A percentile compares a stretch with the other conserved stretches of the same genome.
Evolutionary conservation across 2,329 filamentous ascomycete species (phyloP).

Genomic region (Sordariomycetes sp.): DNA sequence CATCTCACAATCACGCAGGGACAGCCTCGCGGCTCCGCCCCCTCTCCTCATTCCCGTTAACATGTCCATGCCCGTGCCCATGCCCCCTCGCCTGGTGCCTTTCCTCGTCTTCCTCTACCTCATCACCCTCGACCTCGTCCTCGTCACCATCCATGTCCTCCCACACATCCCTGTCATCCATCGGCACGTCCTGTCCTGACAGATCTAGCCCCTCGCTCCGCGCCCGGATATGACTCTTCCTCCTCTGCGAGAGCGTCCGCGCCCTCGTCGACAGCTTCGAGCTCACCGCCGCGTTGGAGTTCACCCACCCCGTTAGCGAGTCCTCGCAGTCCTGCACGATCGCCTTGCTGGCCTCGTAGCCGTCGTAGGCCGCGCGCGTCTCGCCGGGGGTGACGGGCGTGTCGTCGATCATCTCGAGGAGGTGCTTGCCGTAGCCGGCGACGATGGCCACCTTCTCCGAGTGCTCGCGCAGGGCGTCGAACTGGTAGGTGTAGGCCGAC

Average conservation of each 20-base stretch:
- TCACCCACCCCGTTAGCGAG: slow-evolving; percentile 92
- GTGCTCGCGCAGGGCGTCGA: slow-evolving; percentile 93
- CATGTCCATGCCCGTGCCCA: slow-evolving; percentile 29
- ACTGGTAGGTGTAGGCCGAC: slow-evolving; percentile 95
- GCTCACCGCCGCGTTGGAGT: slow-evolving; percentile 76
- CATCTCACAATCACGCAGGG: slow-evolving; percentile 23
- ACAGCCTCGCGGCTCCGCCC: slow-evolving; percentile 44
- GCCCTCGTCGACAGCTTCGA: slow-evolving; percentile 81
- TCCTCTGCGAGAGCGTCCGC: slow-evolving; percentile 77
- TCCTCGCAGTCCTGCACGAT: slow-evolving; percentile 99
- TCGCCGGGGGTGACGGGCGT: slow-evolving; percentile 95
- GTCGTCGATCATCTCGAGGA: slow-evolving; percentile 94
- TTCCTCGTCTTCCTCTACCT: slow-evolving; percentile 44
- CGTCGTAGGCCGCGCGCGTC: slow-evolving; percentile 90
- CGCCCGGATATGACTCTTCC: slow-evolving; percentile 59
- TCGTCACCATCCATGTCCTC: slow-evolving; percentile 57
- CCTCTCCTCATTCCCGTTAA: slow-evolving; percentile 42
- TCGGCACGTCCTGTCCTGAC: slow-evolving; percentile 67
- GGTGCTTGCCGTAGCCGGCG: slow-evolving; percentile 92
- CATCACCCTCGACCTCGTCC: slow-evolving; percentile 48
- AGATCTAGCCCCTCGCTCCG: slow-evolving; percentile 71
- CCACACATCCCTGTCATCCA: slow-evolving; percentile 72
- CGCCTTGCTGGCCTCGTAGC: slow-evolving; percentile 95
- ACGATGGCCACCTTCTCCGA: slow-evolving; percentile 98
- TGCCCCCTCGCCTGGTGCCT: slow-evolving; percentile 30